Evolutionary conservation across 2,329 filamentous ascomycete genomes (phyloP), one percentile per base, ranked within the genome.

Genomic region (Arachnomyces sp.): DNA sequence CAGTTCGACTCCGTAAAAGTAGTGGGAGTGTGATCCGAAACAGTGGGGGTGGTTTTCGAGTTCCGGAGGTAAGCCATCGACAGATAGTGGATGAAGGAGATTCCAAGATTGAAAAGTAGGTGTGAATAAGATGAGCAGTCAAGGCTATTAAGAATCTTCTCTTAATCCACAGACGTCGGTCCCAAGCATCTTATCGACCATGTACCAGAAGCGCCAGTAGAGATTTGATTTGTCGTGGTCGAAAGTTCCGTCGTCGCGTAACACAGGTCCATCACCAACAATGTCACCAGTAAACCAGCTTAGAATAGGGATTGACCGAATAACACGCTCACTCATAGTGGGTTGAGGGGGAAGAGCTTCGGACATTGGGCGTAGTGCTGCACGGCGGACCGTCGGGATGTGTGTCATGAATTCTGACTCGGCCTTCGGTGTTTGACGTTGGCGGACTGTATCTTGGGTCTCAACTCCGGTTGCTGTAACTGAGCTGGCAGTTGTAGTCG

Each of bases 261-360:
- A 48, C 44, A 63, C 56, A 7, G 67, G 66, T 2, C 67, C 67
- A 42, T 68, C 66, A 7, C 65, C 66, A 13, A 70, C 66, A 30
- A 70, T 65, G 40, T 67, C 65, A 18, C 62, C 79, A 34, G 77
- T 79, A 55, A 88, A 82, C 78, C 81, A 87, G 51, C 74, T 76
- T 45, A 87, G 64, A 45, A 87, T 71, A 2, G 83, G 83, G 31
- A 87, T 76, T 39, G 73, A 75, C 48, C 74, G 73, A 40, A 84
- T 62, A 14, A 84, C 56, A 38, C 78, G 73, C 60, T 84, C 79
- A 28, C 73, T 66, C 40, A 77, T 70, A 2, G 79, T 81, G 36
- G 77, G 77, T 50, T 82, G 79, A 2, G 82, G 82, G 11, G 82
- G 73, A 18, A 87, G 70, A 7, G 83, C 83, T 61, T 84, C 77